Evolutionary conservation across 305 asterid genomes (phyloP).

Genomic region (Lippia alba): DNA sequence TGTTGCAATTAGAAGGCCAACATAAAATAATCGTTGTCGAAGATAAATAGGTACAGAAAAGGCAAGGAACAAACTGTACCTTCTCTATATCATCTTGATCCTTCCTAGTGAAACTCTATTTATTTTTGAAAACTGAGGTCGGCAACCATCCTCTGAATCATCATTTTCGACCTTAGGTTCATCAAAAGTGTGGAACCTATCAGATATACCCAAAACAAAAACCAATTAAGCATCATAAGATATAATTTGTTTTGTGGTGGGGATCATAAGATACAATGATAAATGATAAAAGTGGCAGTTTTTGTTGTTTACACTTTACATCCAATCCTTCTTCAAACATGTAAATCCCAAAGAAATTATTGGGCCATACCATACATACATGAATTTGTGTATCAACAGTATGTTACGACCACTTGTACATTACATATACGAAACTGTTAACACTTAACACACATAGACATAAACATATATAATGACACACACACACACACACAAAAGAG

Average conservation of each 20-base stretch:
- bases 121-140: conserved; percentile 76
- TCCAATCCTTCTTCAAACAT: too few species aligned
- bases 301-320: too few species aligned
- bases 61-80: conserved; percentile 48
- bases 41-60: conserved; percentile 7
- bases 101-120: conserved; percentile 77
- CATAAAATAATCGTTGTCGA: too few species aligned
- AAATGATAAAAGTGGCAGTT: not conserved
- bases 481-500: not conserved
- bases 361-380: too few species aligned
- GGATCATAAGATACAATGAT: not conserved
- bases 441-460: too few species aligned
- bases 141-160: conserved; percentile 54
- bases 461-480: too few species aligned
- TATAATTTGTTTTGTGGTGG: too few species aligned
- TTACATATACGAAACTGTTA: too few species aligned
- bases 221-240: conserved; percentile 17
- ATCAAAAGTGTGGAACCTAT: conserved; percentile 67
- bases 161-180: conserved; percentile 55
- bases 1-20: not conserved
- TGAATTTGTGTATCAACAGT: too few species aligned
- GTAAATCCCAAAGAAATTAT: too few species aligned
- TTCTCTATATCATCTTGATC: conserved; percentile 76
- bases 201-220: conserved; percentile 19
- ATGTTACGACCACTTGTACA: too few species aligned